Base-by-base conservation (phyloP, 2,329 filamentous ascomycete genomes). In the Clonostachys byssicola region DNA sequence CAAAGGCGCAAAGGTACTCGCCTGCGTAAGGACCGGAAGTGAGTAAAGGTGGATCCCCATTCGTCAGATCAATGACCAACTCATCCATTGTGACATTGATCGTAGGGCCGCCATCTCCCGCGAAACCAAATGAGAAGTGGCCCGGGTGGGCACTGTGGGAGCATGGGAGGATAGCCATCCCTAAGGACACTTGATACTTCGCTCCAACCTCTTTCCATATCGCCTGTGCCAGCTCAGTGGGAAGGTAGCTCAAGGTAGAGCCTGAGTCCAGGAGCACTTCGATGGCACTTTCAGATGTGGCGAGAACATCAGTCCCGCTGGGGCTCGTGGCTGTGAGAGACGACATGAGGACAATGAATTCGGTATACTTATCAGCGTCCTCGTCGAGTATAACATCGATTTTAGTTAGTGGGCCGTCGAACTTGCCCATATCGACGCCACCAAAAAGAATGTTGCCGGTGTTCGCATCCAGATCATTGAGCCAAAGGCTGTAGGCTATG, bases 371-470 rank as follows among this genome's bases (percentile, higher is more conserved):
- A 44, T 71, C 45, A 43, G 70, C 61, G 49, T 66, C 60, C 46
- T 73, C 61, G 55, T 82, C 47, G 13, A 53, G 46, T 5, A 65
- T 69, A 50, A 90, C 72, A 14, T 84, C 73, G 30, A 91, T 71
- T 6, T 74, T 78, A 42, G 75, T 73, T 34, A 92, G 72, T 3
- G 78, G 63, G 43, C 87, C 88, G 1, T 72, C 61, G 65, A 83
- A 94, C 60, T 92, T 92, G 49, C 76, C 78, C 0, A 81, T 88
- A 60, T 92, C 88, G 49, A 92, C 81, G n/a, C 87, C 89, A 38
- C 89, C 89, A 54, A 92, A 94, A 2, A 92, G 71, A 50, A 92
- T 85, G 54, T 72, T 85, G 35, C 89, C 89, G 2, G 77, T 83
- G 50, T 75, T 83, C 1, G 86, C 66, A 49, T 72, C 72, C 10